Evolutionary conservation across 352 stramenopile species (phyloP).

Genomic region (Phytophthora cryptogea): DNA sequence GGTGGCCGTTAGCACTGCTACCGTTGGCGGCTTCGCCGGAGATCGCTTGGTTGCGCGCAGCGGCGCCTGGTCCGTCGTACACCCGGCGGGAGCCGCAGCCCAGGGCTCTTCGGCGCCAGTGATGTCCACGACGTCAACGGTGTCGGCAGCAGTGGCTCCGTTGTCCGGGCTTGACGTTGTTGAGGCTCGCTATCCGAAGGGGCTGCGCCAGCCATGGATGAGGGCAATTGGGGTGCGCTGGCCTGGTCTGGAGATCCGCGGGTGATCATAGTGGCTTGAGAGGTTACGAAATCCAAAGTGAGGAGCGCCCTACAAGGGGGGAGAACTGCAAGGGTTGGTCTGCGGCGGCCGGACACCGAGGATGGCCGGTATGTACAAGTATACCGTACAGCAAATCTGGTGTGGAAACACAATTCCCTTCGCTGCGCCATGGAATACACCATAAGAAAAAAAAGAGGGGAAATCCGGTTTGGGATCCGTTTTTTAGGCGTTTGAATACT

Average conservation of each 20-base stretch:
- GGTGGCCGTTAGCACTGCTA: background rate
- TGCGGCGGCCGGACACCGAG: too few relatives aligned
- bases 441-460: too few relatives aligned
- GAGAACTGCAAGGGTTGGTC: too few relatives aligned
- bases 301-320: too few relatives aligned
- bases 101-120: background rate
- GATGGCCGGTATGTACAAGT: too few relatives aligned
- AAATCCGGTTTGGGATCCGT: too few relatives aligned
- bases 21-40: constrained; percentile 2
- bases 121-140: constrained; percentile 6
- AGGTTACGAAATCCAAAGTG: too few relatives aligned
- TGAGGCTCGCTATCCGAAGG: constrained; percentile 11
- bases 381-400: too few relatives aligned
- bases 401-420: too few relatives aligned
- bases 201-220: constrained; percentile 5
- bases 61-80: constrained; percentile 5
- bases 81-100: background rate
- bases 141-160: background rate
- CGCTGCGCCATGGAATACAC: too few relatives aligned
- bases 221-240: constrained; percentile 4
- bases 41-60: constrained; percentile 5
- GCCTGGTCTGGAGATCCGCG: constrained; percentile 2
- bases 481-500: too few relatives aligned
- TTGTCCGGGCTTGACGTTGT: too few relatives aligned
- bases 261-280: constrained; percentile 9